These are phyloP conservation scores for Trametes maxima DNA, from an alignment of 768 basidiomycete species.

Conservation along the genomic window DNA sequence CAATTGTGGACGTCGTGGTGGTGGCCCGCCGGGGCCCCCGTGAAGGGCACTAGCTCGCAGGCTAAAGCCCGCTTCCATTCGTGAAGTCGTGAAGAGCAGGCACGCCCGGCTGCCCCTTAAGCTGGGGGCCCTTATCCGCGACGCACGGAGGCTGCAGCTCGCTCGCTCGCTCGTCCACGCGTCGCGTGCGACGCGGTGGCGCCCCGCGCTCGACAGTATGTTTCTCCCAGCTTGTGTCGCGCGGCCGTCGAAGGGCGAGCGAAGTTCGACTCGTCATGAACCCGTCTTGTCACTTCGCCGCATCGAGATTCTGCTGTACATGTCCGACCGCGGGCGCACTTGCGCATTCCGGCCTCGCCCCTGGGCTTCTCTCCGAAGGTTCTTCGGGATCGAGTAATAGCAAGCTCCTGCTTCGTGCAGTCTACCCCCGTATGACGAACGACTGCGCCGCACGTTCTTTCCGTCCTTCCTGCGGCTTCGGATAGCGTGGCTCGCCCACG, in stretches of 20 bases:
- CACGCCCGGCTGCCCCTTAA: background rate
- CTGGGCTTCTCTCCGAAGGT: constrained; percentile 21
- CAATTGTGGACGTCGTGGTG: background rate
- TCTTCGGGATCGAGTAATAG: constrained; percentile 17
- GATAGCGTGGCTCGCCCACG: background rate
- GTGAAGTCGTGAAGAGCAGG: background rate
- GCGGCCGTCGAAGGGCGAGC: too few relatives aligned
- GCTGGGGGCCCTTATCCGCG: background rate
- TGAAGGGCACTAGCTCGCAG: constrained; percentile 5
- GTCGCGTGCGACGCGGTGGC: background rate
- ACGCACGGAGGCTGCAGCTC: background rate
- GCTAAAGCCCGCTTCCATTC: constrained; percentile 13
- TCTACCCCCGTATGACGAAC: background rate
- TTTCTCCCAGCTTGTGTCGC: too few relatives aligned
- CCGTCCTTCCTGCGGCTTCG: background rate
- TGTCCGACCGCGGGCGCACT: background rate
- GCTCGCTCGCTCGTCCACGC: background rate
- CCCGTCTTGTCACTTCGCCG: too few relatives aligned
- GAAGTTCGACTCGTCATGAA: too few relatives aligned
- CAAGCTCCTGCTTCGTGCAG: background rate
- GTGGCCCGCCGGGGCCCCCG: background rate
- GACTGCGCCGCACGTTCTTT: background rate
- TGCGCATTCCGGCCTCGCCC: background rate
- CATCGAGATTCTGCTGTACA: too few relatives aligned
- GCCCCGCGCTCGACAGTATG: too few relatives aligned